Evolutionary conservation across 768 basidiomycete genomes (phyloP).

Genomic region (Cubamyces lactineus): DNA sequence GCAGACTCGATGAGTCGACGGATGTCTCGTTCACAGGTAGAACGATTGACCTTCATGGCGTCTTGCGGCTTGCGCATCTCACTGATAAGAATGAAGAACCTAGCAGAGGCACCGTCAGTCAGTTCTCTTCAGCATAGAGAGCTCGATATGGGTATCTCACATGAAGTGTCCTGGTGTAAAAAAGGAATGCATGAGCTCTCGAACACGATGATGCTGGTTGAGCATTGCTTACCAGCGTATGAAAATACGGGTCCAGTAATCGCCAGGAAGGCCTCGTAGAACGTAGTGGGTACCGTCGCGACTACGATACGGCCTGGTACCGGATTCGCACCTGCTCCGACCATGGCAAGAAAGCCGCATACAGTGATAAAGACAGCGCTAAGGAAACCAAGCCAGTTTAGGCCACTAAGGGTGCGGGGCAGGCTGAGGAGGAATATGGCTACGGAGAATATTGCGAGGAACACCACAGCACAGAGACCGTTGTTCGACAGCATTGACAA

Average conservation of each 20-base stretch:
- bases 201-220: background rate
- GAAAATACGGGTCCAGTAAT: constrained; percentile 59
- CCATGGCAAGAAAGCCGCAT: constrained; percentile 54
- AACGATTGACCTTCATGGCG: constrained; percentile 52
- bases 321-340: constrained; percentile 52
- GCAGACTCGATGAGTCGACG: background rate
- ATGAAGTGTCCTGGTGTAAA: constrained; percentile 51
- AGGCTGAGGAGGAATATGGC: constrained; percentile 47
- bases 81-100: constrained; percentile 62
- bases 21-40: background rate
- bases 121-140: background rate
- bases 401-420: constrained; percentile 49
- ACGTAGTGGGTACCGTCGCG: constrained; percentile 43
- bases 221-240: constrained; percentile 44
- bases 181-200: no score
- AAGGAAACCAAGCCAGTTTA: constrained; percentile 51
- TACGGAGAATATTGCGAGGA: constrained; percentile 50
- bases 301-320: constrained; percentile 43
- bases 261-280: constrained; percentile 54
- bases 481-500: constrained; percentile 51
- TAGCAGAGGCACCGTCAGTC: constrained; percentile 16
- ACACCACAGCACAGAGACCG: constrained; percentile 49
- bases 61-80: constrained; percentile 56
- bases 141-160: constrained; percentile 32
- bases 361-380: constrained; percentile 47